A percentile compares a stretch with the other conserved stretches of the same genome.
Evolutionary conservation across 495 filamentous ascomycete species (phyloP).

Genomic region (Talaromyces proteolyticus): DNA sequence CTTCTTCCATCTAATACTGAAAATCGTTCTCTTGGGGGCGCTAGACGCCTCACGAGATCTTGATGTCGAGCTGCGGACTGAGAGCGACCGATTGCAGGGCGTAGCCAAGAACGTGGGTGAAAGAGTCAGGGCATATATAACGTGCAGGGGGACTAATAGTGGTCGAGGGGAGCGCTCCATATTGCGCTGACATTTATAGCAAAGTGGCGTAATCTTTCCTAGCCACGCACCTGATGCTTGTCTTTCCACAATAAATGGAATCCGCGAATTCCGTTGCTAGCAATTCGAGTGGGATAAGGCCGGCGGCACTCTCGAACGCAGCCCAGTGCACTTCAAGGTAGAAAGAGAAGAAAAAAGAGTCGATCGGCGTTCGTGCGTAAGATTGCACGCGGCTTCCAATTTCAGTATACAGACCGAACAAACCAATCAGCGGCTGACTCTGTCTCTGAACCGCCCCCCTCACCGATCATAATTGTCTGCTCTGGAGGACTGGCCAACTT

Average conservation of each 20-base stretch:
- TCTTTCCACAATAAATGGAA: conserved; percentile 16
- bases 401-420: conserved; percentile 24
- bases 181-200: conserved; percentile 16
- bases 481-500: not conserved
- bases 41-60: conserved; percentile 21
- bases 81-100: conserved; percentile 22
- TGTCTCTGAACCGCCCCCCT: not conserved
- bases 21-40: conserved; percentile 25
- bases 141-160: conserved; percentile 10
- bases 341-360: conserved; percentile 15
- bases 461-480: not conserved
- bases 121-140: conserved; percentile 22
- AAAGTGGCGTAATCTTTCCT: conserved; percentile 16
- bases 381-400: conserved; percentile 20
- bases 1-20: conserved; percentile 26
- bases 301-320: too few species aligned
- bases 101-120: conserved; percentile 21
- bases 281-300: conserved; percentile 12
- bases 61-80: conserved; percentile 20
- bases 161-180: conserved; percentile 13
- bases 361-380: conserved; percentile 12
- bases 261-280: conserved; percentile 14
- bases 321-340: conserved; percentile 17
- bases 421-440: conserved; percentile 19
- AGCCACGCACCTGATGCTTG: conserved; percentile 16